These are phyloP conservation scores for Gastrolobium bilobum DNA, from an alignment of 306 rosid genomes.

Conservation along the genomic window DNA sequence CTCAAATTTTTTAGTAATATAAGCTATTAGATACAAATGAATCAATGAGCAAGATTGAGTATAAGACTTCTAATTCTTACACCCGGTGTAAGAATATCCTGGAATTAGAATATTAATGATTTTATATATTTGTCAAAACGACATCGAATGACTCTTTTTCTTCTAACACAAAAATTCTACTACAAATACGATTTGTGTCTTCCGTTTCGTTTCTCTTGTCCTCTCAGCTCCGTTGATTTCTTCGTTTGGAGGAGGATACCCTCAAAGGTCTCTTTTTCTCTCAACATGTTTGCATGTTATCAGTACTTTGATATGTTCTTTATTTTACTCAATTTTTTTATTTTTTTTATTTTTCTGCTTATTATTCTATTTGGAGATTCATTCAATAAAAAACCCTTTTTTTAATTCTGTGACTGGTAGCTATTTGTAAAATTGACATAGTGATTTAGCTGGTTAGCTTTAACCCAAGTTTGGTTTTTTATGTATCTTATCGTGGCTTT, in stretches of 20 bases:
- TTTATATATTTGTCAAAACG: not conserved
- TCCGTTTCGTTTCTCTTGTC: not conserved
- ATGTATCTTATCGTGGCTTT: constrained; percentile 6
- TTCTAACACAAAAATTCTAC: not conserved
- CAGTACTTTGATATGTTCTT: not conserved
- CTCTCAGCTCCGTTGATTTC: constrained; percentile 40
- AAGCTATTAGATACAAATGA: too few species aligned
- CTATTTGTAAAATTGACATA: not conserved
- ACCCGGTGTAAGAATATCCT: too few species aligned
- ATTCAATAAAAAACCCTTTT: not conserved
- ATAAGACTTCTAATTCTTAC: too few species aligned
- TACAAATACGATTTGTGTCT: constrained; percentile 31
- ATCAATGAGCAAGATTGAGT: too few species aligned
- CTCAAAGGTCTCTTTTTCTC: constrained; percentile 45
- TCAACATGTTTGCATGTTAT: not conserved
- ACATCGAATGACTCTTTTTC: not conserved
- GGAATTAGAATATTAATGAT: not conserved
- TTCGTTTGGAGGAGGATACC: constrained; percentile 27
- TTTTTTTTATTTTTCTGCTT: not conserved
- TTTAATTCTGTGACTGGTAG: not conserved
- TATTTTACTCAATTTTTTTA: not conserved
- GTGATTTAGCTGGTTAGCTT: constrained; percentile 2
- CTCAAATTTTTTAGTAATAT: too few species aligned
- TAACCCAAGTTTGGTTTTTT: not conserved
- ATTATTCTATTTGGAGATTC: constrained; percentile 14